phyloP scores from a whole-genome alignment of 805 yeast species.

The Barnettozyma populi region DNA sequence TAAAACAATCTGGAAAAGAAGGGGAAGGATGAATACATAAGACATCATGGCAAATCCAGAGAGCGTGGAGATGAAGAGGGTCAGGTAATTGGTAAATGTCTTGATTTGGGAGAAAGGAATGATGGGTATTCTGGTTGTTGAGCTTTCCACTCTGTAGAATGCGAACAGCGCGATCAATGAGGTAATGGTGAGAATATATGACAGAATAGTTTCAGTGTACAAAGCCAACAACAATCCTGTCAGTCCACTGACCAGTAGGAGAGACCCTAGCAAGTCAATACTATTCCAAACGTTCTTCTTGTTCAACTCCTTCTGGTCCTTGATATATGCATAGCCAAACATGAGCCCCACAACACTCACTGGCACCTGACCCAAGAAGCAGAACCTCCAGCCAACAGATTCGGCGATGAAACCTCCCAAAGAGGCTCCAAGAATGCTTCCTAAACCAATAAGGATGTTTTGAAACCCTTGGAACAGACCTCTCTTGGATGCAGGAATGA shows the following conservation, averaged over 20 bases:
- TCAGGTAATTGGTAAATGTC: slow-evolving; percentile 21
- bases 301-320: slow-evolving; percentile 26
- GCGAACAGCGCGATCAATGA: slow-evolving; percentile 15
- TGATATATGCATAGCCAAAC: slow-evolving; percentile 25
- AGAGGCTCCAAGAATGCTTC: slow-evolving; percentile 35
- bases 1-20: slow-evolving; percentile 36
- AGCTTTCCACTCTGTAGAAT: slow-evolving; percentile 20
- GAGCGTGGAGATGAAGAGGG: slow-evolving; percentile 29
- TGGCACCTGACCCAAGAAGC: slow-evolving; percentile 33
- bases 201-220: slow-evolving; percentile 15
- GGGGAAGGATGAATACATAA: slow-evolving; percentile 37
- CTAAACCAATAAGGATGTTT: slow-evolving; percentile 32
- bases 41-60: slow-evolving; percentile 36
- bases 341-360: slow-evolving; percentile 27
- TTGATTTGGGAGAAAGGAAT: slow-evolving; percentile 29
- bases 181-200: slow-evolving; percentile 7
- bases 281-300: slow-evolving; percentile 15
- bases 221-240: slow-evolving; percentile 28
- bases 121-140: slow-evolving; percentile 28
- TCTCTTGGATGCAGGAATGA: slow-evolving; percentile 32
- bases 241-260: slow-evolving; percentile 29
- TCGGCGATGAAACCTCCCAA: slow-evolving; percentile 34
- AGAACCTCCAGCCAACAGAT: slow-evolving; percentile 36
- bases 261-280: slow-evolving; percentile 33
- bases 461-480: slow-evolving; percentile 38